Base-by-base conservation (phyloP, 768 basidiomycete species). In the Trametes cinnabarina region DNA sequence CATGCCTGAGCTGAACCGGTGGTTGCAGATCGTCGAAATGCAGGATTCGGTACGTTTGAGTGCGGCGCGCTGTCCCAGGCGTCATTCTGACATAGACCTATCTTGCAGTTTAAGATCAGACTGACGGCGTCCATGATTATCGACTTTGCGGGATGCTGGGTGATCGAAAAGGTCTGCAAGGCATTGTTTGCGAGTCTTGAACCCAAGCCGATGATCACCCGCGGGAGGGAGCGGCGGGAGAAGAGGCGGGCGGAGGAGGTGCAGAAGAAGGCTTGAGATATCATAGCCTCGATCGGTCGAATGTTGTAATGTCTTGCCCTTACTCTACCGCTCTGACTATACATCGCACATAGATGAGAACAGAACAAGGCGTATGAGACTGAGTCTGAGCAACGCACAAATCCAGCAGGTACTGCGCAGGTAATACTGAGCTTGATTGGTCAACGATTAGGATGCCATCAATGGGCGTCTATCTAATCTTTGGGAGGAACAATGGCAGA, bases 21-120 rank as follows among this genome's bases (percentile, higher is more conserved):
- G 97, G 96, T 79, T 99, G 44, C 97, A 98, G 72, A 88, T 98
- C 41, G 94, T 97, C 23, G 92, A 90, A 71, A 95, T 99, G 96
- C 73, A 85, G 43, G 66, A 67, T 9, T 63, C 76, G 30, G 95
- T 97, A 66, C 60, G 93, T 83, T 11, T 3, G 12, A 12, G 15
- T 20, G 2, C 8, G 3, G n/a, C 30, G 14, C n/a, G 30, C 12
- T 7, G 7, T 32, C 30, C 12, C 12, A 12, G 30, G 7, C 30
- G 7, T 32, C 30, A 12, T 32, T 32, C 30, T 32, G 30, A 32
- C 12, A 32, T 32, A 7, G 30, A 7, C 30, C 12, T 12, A 7
- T 32, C 30, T 25, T 5, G 2, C 59, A 96, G 93, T 99, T 99
- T 83, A 91, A 88, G 70, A 51, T 88, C 66, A 81, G 79, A 57